These are phyloP conservation scores for Punctularia strigosozonata DNA, from an alignment of 768 basidiomycete genomes.

Conservation along the genomic window DNA sequence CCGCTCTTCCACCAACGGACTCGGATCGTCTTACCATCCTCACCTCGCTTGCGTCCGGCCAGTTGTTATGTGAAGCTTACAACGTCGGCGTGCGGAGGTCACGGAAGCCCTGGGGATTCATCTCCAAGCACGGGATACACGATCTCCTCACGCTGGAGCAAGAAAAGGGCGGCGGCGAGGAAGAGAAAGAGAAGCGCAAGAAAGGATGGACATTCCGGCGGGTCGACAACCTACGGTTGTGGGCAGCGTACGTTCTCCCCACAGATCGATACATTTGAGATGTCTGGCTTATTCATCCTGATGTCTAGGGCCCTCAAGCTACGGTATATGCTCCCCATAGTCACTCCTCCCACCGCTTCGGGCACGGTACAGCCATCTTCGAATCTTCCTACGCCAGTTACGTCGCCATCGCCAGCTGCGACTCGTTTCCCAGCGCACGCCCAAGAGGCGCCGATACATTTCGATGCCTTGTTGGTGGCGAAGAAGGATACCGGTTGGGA, in stretches of 20 bases:
- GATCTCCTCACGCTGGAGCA: conserved; percentile 65
- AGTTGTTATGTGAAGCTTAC: conserved; percentile 70
- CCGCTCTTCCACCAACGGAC: conserved; percentile 21
- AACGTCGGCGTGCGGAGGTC: conserved; percentile 74
- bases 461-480: conserved; percentile 68
- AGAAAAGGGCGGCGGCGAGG: conserved; percentile 26
- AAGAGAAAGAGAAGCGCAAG: conserved; percentile 29
- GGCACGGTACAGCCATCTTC: conserved; percentile 7
- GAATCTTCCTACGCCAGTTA: conserved; percentile 9
- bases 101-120: conserved; percentile 81
- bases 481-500: conserved; percentile 73
- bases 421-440: conserved; percentile 27
- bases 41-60: conserved; percentile 55
- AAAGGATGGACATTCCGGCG: conserved; percentile 77
- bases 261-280: neutral
- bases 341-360: conserved; percentile 17
- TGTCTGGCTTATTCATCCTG: conserved; percentile 1
- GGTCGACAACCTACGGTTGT: conserved; percentile 76
- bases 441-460: conserved; percentile 43
- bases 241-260: conserved; percentile 57
- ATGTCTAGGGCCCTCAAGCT: conserved; percentile 60
- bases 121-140: conserved; percentile 66
- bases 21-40: conserved; percentile 31
- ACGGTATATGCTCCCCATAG: conserved; percentile 65
- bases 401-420: conserved; percentile 19